Evolutionary conservation across 2,329 filamentous ascomycete species (phyloP), one percentile per base, ranked within the genome.

Genomic region (Exophiala dermatitidis): DNA sequence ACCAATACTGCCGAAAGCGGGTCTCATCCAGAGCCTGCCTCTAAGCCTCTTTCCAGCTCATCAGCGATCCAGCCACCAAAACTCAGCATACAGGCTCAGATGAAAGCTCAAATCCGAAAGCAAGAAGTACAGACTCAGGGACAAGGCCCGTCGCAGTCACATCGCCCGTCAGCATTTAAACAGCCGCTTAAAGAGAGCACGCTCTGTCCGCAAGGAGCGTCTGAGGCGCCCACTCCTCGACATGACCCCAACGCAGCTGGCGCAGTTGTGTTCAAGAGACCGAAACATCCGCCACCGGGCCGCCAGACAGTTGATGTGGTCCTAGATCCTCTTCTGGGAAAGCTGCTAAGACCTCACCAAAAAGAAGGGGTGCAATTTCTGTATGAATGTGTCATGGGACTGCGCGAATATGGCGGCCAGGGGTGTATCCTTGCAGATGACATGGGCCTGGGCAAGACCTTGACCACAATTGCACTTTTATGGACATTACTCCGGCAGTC

Each of bases 371-470:
- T 88, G 0, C 73, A 79, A 46, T 88, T 88, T 62, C 67, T 88
- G 41, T 88, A 88, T 63, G 84, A 88, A 67, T 87, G 84, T 64
- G 81, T 88, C 0, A 88, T 88, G 84, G 84, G 84, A 3, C 78
- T 87, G 75, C 76, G 82, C 40, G 71, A 76, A 40, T 82, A 78
- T 57, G 80, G 80, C 61, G 84, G 84, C 1, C 78, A 84, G 67
- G 84, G 84, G 28, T 84, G 83, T 2, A 82, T 88, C 54, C 71
- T 88, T 46, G 85, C 85, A 1, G 85, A 88, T 64, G 85, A 88
- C 61, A 88, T 88, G 85, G 85, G 85, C 0, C 68, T 88, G 1
- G 85, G 85, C 19, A 88, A 88, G 69, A 87, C 85, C 0, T 65
- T 88, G 33, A 84, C 88, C 63, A 87, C 84, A 0, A 88, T 88